Conservation (phyloP, 192 early-diverging fungal species). For the Oehlia diaphana region DNA sequence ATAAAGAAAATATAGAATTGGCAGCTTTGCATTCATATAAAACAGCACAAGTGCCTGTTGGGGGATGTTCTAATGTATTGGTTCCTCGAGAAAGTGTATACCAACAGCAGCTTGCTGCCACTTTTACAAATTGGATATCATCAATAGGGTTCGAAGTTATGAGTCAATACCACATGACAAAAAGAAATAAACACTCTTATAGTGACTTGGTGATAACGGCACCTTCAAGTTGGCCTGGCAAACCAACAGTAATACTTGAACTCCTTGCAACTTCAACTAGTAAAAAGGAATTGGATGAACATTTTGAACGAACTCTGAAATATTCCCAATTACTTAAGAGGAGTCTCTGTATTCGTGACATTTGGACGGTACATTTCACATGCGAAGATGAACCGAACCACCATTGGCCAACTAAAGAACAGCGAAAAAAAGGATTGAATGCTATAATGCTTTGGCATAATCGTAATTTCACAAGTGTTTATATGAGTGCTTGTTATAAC, state of each 20-base stretch:
- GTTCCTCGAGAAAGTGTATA: background rate
- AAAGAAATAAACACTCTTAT: too few relatives aligned
- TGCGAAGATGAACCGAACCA: too few relatives aligned
- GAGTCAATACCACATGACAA: background rate
- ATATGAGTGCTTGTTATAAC: too few relatives aligned
- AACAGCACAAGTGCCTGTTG: background rate
- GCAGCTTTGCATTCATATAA: background rate
- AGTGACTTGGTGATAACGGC: background rate
- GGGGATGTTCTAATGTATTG: too few relatives aligned
- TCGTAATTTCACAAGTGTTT: too few relatives aligned
- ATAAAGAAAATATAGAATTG: too few relatives aligned
- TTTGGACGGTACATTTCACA: too few relatives aligned
- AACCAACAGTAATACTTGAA: background rate
- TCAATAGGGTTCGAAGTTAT: background rate
- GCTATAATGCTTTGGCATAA: too few relatives aligned
- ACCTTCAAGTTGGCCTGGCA: background rate
- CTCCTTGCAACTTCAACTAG: background rate
- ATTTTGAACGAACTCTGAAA: background rate
- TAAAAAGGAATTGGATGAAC: background rate
- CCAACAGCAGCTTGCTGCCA: background rate
- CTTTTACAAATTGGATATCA: background rate
- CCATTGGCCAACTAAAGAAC: too few relatives aligned
- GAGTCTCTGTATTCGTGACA: too few relatives aligned
- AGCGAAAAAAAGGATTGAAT: too few relatives aligned
- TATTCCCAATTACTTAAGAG: too few relatives aligned